Conservation (phyloP, 2,329 filamentous ascomycete species). For the Mycosphaerelloides madeirae region DNA sequence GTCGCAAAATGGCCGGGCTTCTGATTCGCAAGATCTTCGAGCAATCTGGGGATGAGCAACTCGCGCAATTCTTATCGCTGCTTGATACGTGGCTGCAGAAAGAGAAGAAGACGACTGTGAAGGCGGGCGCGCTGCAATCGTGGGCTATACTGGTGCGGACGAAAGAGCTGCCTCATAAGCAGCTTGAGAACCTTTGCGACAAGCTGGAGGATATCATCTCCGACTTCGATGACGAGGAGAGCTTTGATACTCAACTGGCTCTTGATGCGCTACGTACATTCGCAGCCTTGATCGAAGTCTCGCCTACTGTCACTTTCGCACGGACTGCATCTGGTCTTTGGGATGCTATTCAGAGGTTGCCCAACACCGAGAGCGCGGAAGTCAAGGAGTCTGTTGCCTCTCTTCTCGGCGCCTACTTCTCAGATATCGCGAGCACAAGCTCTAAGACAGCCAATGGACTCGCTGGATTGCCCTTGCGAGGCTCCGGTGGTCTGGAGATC, state of each 20-base stretch:
- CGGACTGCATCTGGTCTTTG: constrained; percentile 62
- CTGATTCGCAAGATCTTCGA: constrained; percentile 77
- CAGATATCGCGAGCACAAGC: constrained; percentile 67
- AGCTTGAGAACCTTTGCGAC: constrained; percentile 56
- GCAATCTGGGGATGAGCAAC: constrained; percentile 67
- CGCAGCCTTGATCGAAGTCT: constrained; percentile 61
- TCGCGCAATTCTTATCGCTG: constrained; percentile 64
- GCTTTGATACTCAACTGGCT: constrained; percentile 64
- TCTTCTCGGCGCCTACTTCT: constrained; percentile 71
- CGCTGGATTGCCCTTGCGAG: constrained; percentile 56
- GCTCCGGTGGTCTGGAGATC: constrained; percentile 67
- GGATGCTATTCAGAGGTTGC: constrained; percentile 61
- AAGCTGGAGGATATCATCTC: constrained; percentile 50
- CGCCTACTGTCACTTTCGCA: constrained; percentile 61
- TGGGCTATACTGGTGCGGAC: constrained; percentile 80
- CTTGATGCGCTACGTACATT: constrained; percentile 69
- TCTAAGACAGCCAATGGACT: constrained; percentile 47
- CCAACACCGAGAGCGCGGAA: constrained; percentile 66
- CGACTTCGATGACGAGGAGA: constrained; percentile 48
- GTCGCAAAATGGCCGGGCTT: constrained; percentile 73
- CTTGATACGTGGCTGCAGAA: constrained; percentile 71
- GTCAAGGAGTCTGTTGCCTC: constrained; percentile 74
- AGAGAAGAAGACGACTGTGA: constrained; percentile 64
- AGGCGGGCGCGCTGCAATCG: constrained; percentile 70
- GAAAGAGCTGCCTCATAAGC: constrained; percentile 58